Evolutionary conservation across 371 early-diverging fungal genomes (phyloP), one percentile per base, ranked within the genome.

Genomic region (Dichotomocladium elegans): DNA sequence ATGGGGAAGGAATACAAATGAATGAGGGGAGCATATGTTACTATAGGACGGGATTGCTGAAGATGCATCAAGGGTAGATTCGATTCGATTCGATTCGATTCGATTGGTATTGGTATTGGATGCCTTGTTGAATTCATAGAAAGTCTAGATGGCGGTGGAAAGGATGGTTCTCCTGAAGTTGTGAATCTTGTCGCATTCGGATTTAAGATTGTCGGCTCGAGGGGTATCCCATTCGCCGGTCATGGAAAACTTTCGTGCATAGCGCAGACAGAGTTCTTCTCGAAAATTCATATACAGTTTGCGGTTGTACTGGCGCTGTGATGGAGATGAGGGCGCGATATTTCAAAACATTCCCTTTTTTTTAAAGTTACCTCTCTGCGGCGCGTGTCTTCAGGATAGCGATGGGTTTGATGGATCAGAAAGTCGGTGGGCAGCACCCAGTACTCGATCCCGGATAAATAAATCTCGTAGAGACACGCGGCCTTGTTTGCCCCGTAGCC

Each of bases 401-500:
- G 68, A 50, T 87, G 87, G 0, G 81, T 78, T 52, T 85, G 85
- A 55, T 87, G 87, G 46, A 87, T 82, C 46, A 85, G 64, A 61
- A 81, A 87, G 59, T 85, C 84, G 9, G 68, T 45, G 3, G 87
- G 83, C 41, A 87, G 57, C 10, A 85, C 84, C 70, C 77, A 78
- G 46, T 83, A 84, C 43, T 84, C 82, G 44, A 82, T 69, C 6
- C 87, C 87, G 3, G 84, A 80, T 21, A 87, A 57, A 54, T 77
- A 87, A 17, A 85, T 77, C 58, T 87, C 87, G 58, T 77, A 87
- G 9, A 87, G 63, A 55, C 87, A 87, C 15, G 87, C 87, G 22
- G 85, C 86, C 57, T 87, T 87, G 63, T 87, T 87, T 42, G 85
- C 81, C 51, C 87, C 87, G 58, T 87, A 87, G 4, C 87, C 87